Conservation (phyloP, 73 alveolate species). For the Paramecium tetraurelia region DNA sequence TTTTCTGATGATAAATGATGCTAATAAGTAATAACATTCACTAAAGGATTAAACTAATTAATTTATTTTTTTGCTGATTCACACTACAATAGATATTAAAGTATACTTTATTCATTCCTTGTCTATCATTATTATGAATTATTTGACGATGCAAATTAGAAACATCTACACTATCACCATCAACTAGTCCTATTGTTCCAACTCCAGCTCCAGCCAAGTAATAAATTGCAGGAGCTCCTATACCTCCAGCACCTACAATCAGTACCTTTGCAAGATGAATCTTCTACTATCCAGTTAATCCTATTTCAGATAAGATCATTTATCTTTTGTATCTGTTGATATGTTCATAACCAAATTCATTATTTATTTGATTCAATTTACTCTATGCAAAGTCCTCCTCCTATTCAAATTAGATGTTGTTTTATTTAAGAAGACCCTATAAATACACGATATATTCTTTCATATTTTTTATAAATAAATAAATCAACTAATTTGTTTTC, state of each 20-base stretch:
- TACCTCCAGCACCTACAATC: constrained; percentile 98
- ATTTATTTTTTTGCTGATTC: constrained; percentile 78
- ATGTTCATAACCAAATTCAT: constrained; percentile 35
- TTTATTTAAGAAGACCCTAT: background rate
- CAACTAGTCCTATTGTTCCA: constrained; percentile 95
- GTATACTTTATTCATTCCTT: constrained; percentile 60
- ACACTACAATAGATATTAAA: background rate
- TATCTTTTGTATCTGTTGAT: constrained; percentile 87
- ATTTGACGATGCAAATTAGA: constrained; percentile 89
- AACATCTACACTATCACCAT: constrained; percentile 91
- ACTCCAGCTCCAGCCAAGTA: constrained; percentile 98
- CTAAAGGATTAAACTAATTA: constrained; percentile 78
- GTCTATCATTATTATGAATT: constrained; percentile 47
- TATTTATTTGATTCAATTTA: background rate
- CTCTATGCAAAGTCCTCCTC: background rate
- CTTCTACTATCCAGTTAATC: constrained; percentile 82
- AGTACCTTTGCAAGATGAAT: constrained; percentile 85
- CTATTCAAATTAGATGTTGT: background rate
- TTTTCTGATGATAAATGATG: constrained; percentile 77
- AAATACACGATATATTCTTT: constrained; percentile 35
- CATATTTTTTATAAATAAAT: background rate
- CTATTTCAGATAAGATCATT: constrained; percentile 81
- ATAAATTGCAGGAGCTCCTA: constrained; percentile 93
- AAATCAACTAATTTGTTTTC: background rate
- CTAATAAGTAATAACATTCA: constrained; percentile 75